Percentiles rank a stretch among this genome's conserved stretches.
Evolutionary conservation across 2,329 filamentous ascomycete genomes (phyloP).

Genomic region (Trichoderma sp.): DNA sequence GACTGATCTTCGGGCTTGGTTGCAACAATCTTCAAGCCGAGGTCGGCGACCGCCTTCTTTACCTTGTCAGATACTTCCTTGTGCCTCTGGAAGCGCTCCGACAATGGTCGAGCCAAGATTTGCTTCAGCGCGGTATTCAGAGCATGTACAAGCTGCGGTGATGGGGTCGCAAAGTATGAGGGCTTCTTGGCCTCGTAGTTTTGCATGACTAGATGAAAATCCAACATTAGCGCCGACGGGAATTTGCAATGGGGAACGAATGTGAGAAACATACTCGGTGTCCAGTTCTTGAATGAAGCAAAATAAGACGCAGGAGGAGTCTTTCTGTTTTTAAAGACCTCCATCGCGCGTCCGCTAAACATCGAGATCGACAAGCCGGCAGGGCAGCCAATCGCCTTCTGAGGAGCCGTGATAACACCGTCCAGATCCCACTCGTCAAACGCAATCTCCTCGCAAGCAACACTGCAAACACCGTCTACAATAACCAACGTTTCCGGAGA

Average conservation of each 20-base stretch:
- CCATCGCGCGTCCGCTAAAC: slow-evolving; percentile 85
- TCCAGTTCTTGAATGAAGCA: slow-evolving; percentile 95
- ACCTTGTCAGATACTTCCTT: slow-evolving; percentile 77
- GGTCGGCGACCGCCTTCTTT: slow-evolving; percentile 76
- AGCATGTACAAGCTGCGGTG: slow-evolving; percentile 89
- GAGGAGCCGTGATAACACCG: slow-evolving; percentile 88
- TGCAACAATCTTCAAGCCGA: slow-evolving; percentile 87
- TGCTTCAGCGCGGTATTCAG: slow-evolving; percentile 86
- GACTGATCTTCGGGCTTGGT: slow-evolving; percentile 86
- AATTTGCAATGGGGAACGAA: not conserved
- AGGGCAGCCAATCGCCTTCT: slow-evolving; percentile 95
- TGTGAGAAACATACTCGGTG: slow-evolving; percentile 65
- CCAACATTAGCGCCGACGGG: slow-evolving; percentile 25
- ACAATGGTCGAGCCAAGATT: slow-evolving; percentile 77
- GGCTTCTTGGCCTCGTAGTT: slow-evolving; percentile 98
- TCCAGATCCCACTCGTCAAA: slow-evolving; percentile 96
- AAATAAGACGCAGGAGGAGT: slow-evolving; percentile 86
- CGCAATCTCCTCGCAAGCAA: slow-evolving; percentile 91
- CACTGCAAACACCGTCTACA: slow-evolving; percentile 95
- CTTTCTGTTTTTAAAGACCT: slow-evolving; percentile 77
- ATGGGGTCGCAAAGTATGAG: slow-evolving; percentile 96
- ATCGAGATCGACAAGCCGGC: slow-evolving; percentile 93
- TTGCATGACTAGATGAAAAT: slow-evolving; percentile 89
- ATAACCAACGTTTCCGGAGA: slow-evolving; percentile 90
- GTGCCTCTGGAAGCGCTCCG: slow-evolving; percentile 82